These are phyloP conservation scores for Amaranthus tricolor DNA, from an alignment of 179 eudicot genomes.

Conservation along the genomic window DNA sequence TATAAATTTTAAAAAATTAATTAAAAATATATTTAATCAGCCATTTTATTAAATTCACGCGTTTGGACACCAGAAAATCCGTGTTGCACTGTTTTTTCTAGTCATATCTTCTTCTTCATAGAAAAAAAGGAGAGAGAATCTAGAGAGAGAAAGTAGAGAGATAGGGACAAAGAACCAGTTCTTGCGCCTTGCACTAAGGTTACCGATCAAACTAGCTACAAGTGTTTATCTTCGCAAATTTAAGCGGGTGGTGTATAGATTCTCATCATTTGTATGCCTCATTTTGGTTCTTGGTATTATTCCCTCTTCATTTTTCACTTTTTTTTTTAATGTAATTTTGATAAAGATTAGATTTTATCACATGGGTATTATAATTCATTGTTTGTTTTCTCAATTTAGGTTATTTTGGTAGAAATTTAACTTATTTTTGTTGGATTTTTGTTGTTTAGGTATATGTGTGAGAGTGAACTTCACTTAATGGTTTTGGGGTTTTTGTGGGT, in stretches of 20 bases:
- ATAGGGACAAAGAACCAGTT: constrained; percentile 2
- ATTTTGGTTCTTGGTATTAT: constrained; percentile 27
- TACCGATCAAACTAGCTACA: constrained; percentile 17
- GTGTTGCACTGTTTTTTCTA: constrained; percentile 30
- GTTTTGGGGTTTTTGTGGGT: constrained; percentile 24
- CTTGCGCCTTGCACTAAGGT: constrained; percentile 11
- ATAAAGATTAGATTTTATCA: constrained; percentile 30
- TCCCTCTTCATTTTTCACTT: not conserved
- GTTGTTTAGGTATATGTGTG: constrained; percentile 19
- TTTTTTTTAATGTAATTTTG: not conserved
- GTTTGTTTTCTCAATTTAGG: constrained; percentile 2
- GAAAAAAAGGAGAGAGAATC: not conserved
- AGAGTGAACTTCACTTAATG: constrained; percentile 30
- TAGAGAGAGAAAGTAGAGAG: constrained; percentile 26
- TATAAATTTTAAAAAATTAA: too few species aligned
- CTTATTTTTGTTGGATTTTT: constrained; percentile 16
- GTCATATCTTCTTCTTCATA: constrained; percentile 22
- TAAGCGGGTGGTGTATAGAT: constrained; percentile 10
- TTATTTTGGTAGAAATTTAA: constrained; percentile 7
- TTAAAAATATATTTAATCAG: not conserved
- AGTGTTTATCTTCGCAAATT: constrained; percentile 6
- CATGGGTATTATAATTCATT: constrained; percentile 16
- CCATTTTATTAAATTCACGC: constrained; percentile 56
- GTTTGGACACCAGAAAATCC: constrained; percentile 58
- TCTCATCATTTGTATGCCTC: constrained; percentile 22